phyloP scores from a whole-genome alignment of 2,329 filamentous ascomycete species.

The Tolypocladium inflatum region DNA sequence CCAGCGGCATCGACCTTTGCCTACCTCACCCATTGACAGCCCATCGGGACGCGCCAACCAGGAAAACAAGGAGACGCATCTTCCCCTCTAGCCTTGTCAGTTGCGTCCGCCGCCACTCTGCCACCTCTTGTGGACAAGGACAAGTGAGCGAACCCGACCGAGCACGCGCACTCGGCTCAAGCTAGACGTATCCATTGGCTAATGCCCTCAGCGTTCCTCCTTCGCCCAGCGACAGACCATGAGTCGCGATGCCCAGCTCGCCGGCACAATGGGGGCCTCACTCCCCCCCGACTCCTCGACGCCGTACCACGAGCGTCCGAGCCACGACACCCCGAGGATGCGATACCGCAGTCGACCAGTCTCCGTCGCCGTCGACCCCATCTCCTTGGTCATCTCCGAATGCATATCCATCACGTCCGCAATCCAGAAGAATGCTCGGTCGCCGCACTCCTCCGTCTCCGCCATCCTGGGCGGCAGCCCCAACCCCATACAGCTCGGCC shows the following conservation, averaged over 20 bases:
- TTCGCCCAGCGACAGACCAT: slow-evolving; percentile 14
- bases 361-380: slow-evolving; percentile 78
- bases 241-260: slow-evolving; percentile 19
- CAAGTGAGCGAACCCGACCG: not conserved
- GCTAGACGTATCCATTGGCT: not conserved
- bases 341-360: slow-evolving; percentile 53
- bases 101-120: not conserved
- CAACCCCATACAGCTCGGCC: slow-evolving; percentile 44
- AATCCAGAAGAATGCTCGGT: slow-evolving; percentile 95
- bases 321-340: slow-evolving; percentile 34
- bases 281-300: not conserved
- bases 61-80: not conserved
- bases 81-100: not conserved
- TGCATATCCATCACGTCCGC: slow-evolving; percentile 97
- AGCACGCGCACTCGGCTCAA: not conserved
- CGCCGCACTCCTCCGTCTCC: slow-evolving; percentile 90
- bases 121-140: not conserved
- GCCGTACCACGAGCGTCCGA: not conserved
- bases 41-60: not conserved
- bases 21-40: not conserved
- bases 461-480: slow-evolving; percentile 80
- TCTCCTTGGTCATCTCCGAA: slow-evolving; percentile 93
- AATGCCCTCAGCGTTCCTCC: not conserved
- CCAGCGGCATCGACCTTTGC: not conserved
- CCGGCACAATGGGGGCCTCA: slow-evolving; percentile 15